Evolutionary conservation across 2,329 filamentous ascomycete genomes (phyloP), one percentile per base, ranked within the genome.

Genomic region (Trichoderma sp.): DNA sequence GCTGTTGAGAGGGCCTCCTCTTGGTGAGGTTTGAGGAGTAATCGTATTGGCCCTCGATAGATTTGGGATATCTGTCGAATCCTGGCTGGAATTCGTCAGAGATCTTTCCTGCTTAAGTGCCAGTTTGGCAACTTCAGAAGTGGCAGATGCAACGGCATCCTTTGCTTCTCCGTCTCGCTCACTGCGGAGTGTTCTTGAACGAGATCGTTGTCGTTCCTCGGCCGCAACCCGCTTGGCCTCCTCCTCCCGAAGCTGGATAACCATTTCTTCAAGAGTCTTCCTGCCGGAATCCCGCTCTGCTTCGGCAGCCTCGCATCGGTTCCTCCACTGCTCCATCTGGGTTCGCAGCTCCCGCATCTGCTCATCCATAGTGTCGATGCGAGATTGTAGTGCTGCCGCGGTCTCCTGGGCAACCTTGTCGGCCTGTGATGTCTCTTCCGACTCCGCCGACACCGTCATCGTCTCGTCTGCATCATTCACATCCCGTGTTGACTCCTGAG

Each of bases 221-320:
- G 82, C 82, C n/a, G 81, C 84, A 36, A 81, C 82, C 75, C 82
- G 84, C 74, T 79, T 83, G 34, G 84, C 86, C 75, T 88, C 88
- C 76, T 90, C 89, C 76, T 94, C 86, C 68, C 94, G 89, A 71
- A 98, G 92, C 75, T 92, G 91, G 76, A 93, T 86, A 14, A 98
- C 91, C 93, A 98, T 96, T 79, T 97, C 93, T 1, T 92, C 91
- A 58, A 99, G 83, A 1, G 91, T 92, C 80, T 92, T 91, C 70
- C 92, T 90, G 69, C 91, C 89, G 56, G 89, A 86, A 70, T 91
- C 89, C 60, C 91, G 89, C 76, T 97, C 94, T 9, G 88, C 84
- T 79, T 98, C 95, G 4, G 94, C 95, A 72, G 85, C 87, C 80
- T 97, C 92, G 9, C 94, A 94, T 34, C 93, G 90, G 71, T 88